These are phyloP conservation scores for Kwoniella sp. DNA, from an alignment of 768 basidiomycete species.

Conservation along the genomic window DNA sequence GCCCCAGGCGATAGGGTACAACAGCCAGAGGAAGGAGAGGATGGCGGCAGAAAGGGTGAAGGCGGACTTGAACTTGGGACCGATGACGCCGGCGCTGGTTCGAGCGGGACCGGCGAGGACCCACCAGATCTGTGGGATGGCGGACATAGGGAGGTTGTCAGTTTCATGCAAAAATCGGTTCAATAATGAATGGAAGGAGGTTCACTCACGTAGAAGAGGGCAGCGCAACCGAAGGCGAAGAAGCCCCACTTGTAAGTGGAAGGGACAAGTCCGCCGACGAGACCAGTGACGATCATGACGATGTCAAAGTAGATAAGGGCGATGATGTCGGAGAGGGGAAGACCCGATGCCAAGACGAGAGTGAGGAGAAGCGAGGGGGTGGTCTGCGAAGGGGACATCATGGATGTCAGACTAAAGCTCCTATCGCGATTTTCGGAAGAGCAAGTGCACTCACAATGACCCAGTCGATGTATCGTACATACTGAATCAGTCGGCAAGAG, in stretches of 20 bases:
- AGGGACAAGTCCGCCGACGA: constrained; percentile 63
- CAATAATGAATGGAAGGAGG: neutral
- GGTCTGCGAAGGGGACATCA: constrained; percentile 42
- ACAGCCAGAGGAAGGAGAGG: constrained; percentile 63
- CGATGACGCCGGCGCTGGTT: constrained; percentile 48
- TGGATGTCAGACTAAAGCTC: neutral
- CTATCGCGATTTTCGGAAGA: neutral
- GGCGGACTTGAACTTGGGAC: constrained; percentile 43
- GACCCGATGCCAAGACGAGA: constrained; percentile 60
- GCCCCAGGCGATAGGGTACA: constrained; percentile 67
- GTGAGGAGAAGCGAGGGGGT: constrained; percentile 62
- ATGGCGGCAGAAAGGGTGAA: constrained; percentile 58
- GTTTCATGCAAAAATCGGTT: no score
- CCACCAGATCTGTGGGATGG: constrained; percentile 57
- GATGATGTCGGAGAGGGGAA: constrained; percentile 63
- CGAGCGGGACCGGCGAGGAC: constrained; percentile 49
- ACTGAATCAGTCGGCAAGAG: constrained; percentile 9
- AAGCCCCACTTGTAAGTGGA: constrained; percentile 63
- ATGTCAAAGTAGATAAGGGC: constrained; percentile 60
- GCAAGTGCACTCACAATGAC: constrained; percentile 55
- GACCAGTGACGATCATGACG: constrained; percentile 60
- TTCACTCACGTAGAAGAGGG: constrained; percentile 59
- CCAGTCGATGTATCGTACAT: constrained; percentile 58
- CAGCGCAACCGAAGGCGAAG: constrained; percentile 60
- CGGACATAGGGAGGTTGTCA: no score